Evolutionary conservation across 1,284 basidiomycete genomes (phyloP).

Genomic region (Mrakiaceae sp.): DNA sequence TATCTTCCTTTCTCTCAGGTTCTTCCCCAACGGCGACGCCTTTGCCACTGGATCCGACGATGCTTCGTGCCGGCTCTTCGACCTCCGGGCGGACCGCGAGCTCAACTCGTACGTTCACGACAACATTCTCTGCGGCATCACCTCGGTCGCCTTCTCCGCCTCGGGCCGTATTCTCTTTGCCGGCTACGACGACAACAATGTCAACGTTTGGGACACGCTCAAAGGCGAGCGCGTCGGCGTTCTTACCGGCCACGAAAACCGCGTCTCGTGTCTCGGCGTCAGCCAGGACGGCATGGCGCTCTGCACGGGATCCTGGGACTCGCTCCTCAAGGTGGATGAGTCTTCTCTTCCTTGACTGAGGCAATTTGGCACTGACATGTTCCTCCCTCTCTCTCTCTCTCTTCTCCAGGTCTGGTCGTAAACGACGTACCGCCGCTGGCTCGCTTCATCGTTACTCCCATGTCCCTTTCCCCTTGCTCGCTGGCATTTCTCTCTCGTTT

Average conservation of each 20-base stretch:
- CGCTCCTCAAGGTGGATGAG: constrained; percentile 71
- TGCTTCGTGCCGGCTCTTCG: constrained; percentile 93
- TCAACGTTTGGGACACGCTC: constrained; percentile 98
- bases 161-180: constrained; percentile 95
- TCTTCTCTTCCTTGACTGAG: not conserved
- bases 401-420: not conserved
- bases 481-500: not conserved
- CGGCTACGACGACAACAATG: constrained; percentile 98
- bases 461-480: not conserved
- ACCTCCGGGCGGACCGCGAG: constrained; percentile 93
- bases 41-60: constrained; percentile 99
- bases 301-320: constrained; percentile 97
- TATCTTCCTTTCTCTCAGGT: constrained; percentile 43
- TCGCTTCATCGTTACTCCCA: not conserved
- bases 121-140: constrained; percentile 97
- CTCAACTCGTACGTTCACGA: constrained; percentile 94
- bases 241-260: constrained; percentile 92
- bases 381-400: not conserved
- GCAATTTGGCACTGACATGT: not conserved
- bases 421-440: not conserved
- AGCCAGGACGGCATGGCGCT: constrained; percentile 93
- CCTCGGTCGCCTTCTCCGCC: constrained; percentile 93
- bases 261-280: constrained; percentile 92
- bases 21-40: constrained; percentile 98
- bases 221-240: constrained; percentile 89